These are phyloP conservation scores for Mucuna pruriens DNA, from an alignment of 306 rosid genomes.

Conservation along the genomic window DNA sequence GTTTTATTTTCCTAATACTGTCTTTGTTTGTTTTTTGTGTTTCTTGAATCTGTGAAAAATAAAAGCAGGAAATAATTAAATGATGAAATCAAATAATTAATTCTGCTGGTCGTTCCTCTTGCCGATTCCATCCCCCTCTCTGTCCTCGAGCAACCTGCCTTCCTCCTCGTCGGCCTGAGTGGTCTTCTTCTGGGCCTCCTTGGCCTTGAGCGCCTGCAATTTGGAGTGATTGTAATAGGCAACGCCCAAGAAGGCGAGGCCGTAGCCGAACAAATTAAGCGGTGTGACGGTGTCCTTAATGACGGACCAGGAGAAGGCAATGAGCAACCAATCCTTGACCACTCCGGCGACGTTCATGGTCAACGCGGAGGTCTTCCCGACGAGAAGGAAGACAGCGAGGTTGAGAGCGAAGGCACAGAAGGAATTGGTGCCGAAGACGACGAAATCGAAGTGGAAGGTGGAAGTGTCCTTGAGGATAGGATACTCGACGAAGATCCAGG, in stretches of 20 bases:
- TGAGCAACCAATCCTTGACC: constrained; percentile 85
- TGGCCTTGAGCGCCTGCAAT: constrained; percentile 81
- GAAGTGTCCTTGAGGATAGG: constrained; percentile 67
- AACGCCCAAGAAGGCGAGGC: constrained; percentile 81
- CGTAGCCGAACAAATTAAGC: constrained; percentile 78
- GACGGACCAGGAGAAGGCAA: constrained; percentile 90
- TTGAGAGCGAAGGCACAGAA: constrained; percentile 81
- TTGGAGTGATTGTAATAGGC: constrained; percentile 85
- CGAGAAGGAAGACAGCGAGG: constrained; percentile 81
- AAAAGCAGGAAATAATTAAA: background rate
- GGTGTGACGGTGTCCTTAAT: constrained; percentile 88
- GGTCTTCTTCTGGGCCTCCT: constrained; percentile 78
- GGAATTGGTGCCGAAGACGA: constrained; percentile 77
- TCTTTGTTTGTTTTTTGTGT: constrained; percentile 12
- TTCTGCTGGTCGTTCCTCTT: constrained; percentile 60
- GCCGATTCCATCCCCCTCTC: constrained; percentile 63
- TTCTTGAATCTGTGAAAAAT: background rate
- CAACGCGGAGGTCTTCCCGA: constrained; percentile 87
- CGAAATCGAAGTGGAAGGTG: constrained; percentile 65
- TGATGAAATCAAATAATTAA: background rate
- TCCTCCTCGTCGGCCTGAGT: constrained; percentile 70
- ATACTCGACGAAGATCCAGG: constrained; percentile 80
- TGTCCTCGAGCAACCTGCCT: constrained; percentile 70
- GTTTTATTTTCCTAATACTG: constrained; percentile 43
- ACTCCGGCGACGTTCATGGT: constrained; percentile 97